phyloP scores from a whole-genome alignment of 2,329 filamentous ascomycete genomes.

The Alternaria brassicae region DNA sequence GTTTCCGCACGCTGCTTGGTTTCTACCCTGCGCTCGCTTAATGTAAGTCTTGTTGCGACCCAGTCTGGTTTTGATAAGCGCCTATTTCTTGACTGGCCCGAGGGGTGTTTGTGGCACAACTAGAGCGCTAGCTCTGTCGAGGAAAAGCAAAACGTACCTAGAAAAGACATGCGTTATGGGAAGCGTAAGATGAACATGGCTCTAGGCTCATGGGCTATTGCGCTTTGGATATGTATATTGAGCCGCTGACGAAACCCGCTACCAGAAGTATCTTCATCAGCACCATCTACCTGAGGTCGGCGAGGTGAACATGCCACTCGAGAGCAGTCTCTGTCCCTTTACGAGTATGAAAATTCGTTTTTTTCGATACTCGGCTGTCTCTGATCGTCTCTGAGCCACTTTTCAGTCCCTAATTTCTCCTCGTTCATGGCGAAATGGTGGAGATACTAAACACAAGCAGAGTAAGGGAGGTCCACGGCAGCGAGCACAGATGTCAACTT shows the following conservation, averaged over 20 bases:
- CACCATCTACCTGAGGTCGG: neutral
- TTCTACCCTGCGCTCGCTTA: neutral
- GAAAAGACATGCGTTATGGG: too few species aligned
- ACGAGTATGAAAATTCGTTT: neutral
- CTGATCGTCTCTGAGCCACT: neutral
- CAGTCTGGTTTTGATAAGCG: neutral
- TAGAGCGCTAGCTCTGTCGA: neutral
- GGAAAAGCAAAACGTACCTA: constrained; percentile 3
- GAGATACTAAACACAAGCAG: neutral
- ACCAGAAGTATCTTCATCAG: neutral
- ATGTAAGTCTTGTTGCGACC: too few species aligned
- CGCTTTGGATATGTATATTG: neutral
- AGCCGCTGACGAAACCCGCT: neutral
- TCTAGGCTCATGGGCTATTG: neutral
- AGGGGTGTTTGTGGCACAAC: neutral
- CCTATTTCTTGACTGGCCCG: neutral
- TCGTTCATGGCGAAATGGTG: neutral
- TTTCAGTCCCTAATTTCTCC: neutral
- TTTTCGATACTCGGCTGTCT: neutral
- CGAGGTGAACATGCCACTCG: neutral
- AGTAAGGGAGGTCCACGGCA: neutral
- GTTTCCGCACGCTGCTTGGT: neutral
- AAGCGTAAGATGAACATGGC: neutral
- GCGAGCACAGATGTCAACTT: neutral
- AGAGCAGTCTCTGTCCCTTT: neutral